Base-by-base conservation (phyloP, 768 basidiomycete species). In the Suillus placidus region DNA sequence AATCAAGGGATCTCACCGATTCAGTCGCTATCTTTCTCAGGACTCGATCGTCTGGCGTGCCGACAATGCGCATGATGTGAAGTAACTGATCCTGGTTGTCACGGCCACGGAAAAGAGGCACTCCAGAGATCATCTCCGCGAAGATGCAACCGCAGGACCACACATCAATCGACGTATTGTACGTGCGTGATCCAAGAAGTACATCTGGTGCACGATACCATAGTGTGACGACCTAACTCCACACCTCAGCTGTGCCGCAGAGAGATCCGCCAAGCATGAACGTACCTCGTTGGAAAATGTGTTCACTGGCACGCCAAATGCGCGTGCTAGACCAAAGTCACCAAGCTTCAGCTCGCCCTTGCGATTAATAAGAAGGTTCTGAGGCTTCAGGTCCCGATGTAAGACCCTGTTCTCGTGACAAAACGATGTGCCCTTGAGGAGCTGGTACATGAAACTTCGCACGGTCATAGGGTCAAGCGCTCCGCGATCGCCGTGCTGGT, bases 161-260 rank as follows among this genome's bases (percentile, higher is more conserved):
- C 60, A 99, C 92, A 76, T 99, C 97, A 71, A 99, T 99, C 37
- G 93, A 95, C 3, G 97, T 99, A 80, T 91, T 96, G 76, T 99
- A 99, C 23, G 97, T 99, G 66, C 97, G 85, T 26, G 95, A 97
- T 61, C 97, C 97, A 68, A 99, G 87, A 32, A 99, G 86, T 51
- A 99, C 97, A 74, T 99, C 97, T 0, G 97, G 97, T 2, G 97
- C 96, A 62, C 97, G 90, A 77, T 99, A 99, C 97, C 97, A 99
- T 16, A 99, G 79, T 35, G 97, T 99, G 26, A 99, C 97, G 64
- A 99, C 97, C 93, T 94, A 66, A 2, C 23, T 38, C 65, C n/a
- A 47, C 37, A 60, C 32, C 65, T 67, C 8, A 68, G 61, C 55
- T 63, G 62, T 49, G 45, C 64, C 45, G 62, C 42, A 49, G 13